phyloP scores from a whole-genome alignment of 2,329 filamentous ascomycete genomes.

The Byssothecium circinans region DNA sequence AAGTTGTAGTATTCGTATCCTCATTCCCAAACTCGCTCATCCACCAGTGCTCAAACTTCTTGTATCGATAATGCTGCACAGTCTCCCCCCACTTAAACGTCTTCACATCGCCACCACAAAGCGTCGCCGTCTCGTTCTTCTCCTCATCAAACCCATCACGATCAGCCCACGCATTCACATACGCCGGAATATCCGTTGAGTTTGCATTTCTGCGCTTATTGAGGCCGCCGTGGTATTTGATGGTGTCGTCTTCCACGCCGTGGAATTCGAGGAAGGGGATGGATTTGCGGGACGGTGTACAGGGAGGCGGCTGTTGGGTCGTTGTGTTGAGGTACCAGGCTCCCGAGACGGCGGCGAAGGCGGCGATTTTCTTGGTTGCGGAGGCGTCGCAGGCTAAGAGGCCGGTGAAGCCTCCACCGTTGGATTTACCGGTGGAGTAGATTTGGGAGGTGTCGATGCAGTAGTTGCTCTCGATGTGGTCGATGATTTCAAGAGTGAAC shows the following conservation, averaged over 20 bases:
- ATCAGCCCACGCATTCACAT: slow-evolving; percentile 44
- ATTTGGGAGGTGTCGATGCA: slow-evolving; percentile 51
- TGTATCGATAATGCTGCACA: slow-evolving; percentile 45
- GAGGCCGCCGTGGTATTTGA: slow-evolving; percentile 44
- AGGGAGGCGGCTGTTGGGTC: slow-evolving; percentile 25
- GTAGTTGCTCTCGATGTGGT: slow-evolving; percentile 43
- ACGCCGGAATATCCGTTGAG: slow-evolving; percentile 24
- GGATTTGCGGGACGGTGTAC: slow-evolving; percentile 28
- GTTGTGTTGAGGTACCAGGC: slow-evolving; percentile 47
- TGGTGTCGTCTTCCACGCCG: slow-evolving; percentile 46
- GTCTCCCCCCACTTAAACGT: slow-evolving; percentile 28
- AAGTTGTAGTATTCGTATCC: slow-evolving; percentile 31
- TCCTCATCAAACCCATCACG: slow-evolving; percentile 35
- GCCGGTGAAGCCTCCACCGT: slow-evolving; percentile 57
- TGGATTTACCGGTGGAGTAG: slow-evolving; percentile 56
- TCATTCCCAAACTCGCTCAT: slow-evolving; percentile 37
- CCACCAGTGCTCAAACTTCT: slow-evolving; percentile 47
- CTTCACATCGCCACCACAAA: slow-evolving; percentile 34
- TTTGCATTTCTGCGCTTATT: slow-evolving; percentile 25
- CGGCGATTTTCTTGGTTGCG: slow-evolving; percentile 49
- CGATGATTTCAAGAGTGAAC: slow-evolving; percentile 50
- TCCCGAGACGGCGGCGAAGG: slow-evolving; percentile 53
- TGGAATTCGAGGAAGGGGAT: slow-evolving; percentile 51
- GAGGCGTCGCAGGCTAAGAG: slow-evolving; percentile 51
- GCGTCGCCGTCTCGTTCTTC: slow-evolving; percentile 28